These are phyloP conservation scores for Calocera cornea DNA, from an alignment of 768 basidiomycete genomes.

Conservation along the genomic window DNA sequence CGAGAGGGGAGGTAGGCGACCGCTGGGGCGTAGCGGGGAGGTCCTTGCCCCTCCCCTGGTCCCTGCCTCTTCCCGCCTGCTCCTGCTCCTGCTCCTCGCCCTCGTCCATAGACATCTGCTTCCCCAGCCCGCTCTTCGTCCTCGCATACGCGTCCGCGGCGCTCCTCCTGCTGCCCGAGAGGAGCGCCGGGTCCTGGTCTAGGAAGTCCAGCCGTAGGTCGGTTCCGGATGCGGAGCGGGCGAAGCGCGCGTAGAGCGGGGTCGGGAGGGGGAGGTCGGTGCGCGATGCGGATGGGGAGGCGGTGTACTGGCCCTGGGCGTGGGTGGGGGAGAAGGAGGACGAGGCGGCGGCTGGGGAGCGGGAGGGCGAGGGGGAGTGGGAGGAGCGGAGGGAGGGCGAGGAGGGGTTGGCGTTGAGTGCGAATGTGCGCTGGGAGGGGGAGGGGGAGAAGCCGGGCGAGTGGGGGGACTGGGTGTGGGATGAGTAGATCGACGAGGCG, in stretches of 20 bases:
- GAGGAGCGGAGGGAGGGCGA: background rate
- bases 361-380: too few relatives aligned
- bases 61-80: background rate
- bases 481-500: background rate
- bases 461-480: background rate
- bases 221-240: background rate
- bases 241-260: background rate
- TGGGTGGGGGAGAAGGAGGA: background rate
- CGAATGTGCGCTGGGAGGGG: too few relatives aligned
- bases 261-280: background rate
- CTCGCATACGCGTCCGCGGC: background rate
- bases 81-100: background rate
- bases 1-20: background rate
- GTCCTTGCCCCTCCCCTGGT: background rate
- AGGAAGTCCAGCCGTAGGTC: background rate
- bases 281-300: background rate
- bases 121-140: background rate
- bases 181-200: background rate
- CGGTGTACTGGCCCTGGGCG: too few relatives aligned
- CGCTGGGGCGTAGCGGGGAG: background rate
- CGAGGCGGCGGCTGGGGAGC: background rate
- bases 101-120: background rate
- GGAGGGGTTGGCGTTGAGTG: too few relatives aligned
- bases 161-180: background rate
- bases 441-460: background rate